Evolutionary conservation across 495 filamentous ascomycete species (phyloP).

Genomic region (Aspergillus saccharolyticus): DNA sequence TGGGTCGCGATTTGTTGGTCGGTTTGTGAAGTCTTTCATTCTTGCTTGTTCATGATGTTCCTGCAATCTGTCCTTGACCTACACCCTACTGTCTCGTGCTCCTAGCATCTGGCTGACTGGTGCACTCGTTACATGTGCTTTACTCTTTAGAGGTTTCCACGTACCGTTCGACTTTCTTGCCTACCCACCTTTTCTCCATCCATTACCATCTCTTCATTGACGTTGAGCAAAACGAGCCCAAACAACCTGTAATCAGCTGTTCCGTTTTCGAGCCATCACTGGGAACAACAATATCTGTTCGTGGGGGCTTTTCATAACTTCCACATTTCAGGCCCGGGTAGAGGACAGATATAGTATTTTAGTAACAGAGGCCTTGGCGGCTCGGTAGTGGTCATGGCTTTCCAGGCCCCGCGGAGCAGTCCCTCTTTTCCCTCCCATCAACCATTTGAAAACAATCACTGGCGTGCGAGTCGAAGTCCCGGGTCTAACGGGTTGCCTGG

Average conservation of each 20-base stretch:
- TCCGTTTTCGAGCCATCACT: not conserved
- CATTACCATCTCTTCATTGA: not conserved
- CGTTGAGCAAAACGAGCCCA: not conserved
- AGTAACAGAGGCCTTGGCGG: not conserved
- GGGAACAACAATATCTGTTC: not conserved
- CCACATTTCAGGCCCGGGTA: not conserved
- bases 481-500: constrained; percentile 30
- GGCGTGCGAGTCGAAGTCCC: constrained; percentile 52
- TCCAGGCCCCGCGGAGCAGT: constrained; percentile 52
- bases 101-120: not conserved
- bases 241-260: not conserved
- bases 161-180: not conserved
- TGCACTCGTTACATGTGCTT: not conserved
- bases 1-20: not conserved
- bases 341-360: constrained; percentile 1
- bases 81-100: not conserved
- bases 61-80: not conserved
- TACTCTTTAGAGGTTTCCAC: not conserved
- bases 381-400: constrained; percentile 19
- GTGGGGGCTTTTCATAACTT: not conserved
- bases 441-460: constrained; percentile 62
- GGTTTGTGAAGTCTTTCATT: not conserved
- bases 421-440: constrained; percentile 67
- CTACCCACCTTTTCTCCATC: not conserved
- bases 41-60: not conserved